These are phyloP conservation scores for Poa pratensis DNA, from an alignment of 176 grass and related monocot genomes.

Conservation along the genomic window DNA sequence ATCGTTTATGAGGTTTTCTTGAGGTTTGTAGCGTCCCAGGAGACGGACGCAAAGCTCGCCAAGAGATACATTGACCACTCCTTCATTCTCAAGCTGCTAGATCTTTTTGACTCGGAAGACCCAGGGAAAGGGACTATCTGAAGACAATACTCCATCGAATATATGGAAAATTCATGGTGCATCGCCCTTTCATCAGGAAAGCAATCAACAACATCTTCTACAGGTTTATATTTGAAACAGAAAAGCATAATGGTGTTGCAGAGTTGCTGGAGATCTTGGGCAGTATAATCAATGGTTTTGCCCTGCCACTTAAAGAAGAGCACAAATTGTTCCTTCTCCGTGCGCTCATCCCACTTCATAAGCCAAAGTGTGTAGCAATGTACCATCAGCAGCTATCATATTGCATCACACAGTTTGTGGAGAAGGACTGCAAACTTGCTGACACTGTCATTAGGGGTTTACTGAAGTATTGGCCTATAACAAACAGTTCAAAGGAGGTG, in stretches of 20 bases:
- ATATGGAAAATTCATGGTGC: conserved; percentile 99
- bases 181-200: conserved; percentile 97
- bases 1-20: conserved; percentile 90
- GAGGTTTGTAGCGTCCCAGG: conserved; percentile 83
- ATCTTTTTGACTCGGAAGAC: conserved; percentile 97
- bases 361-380: conserved; percentile 83
- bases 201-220: conserved; percentile 99
- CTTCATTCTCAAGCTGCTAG: conserved; percentile 87
- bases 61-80: conserved; percentile 99
- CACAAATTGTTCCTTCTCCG: conserved; percentile 96
- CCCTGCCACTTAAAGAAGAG: conserved; percentile 93
- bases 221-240: conserved; percentile 93
- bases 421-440: conserved; percentile 97
- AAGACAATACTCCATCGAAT: conserved; percentile 96
- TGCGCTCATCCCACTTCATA: conserved; percentile 92
- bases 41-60: conserved; percentile 91
- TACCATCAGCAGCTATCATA: conserved; percentile 96
- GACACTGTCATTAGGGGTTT: conserved; percentile 92
- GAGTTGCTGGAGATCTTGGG: conserved; percentile 93
- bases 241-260: conserved; percentile 89
- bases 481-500: conserved; percentile 98
- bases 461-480: conserved; percentile 97
- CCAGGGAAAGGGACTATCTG: conserved; percentile 95
- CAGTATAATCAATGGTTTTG: conserved; percentile 98
- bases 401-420: conserved; percentile 94